phyloP scores from a whole-genome alignment of 2,329 filamentous ascomycete species.

The Ilyonectria destructans region DNA sequence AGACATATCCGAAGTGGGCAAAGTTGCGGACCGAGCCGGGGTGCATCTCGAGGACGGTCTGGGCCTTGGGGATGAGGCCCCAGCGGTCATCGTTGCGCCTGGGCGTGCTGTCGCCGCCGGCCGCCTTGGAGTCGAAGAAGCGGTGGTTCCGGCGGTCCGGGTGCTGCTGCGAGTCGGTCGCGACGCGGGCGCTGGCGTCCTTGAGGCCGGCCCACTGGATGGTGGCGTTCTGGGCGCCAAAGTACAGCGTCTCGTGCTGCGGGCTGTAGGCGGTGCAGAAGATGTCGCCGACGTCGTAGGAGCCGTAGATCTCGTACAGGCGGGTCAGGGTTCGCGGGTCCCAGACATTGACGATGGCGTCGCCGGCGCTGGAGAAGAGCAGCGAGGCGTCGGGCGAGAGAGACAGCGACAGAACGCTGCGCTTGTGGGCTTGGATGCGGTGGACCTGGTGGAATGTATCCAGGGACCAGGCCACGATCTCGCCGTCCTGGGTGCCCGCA shows the following conservation, averaged over 20 bases:
- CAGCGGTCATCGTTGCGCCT: constrained; percentile 76
- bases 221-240: constrained; percentile 94
- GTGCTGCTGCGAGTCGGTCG: constrained; percentile 77
- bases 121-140: constrained; percentile 93
- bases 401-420: constrained; percentile 89
- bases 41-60: constrained; percentile 83
- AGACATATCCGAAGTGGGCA: constrained; percentile 95
- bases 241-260: constrained; percentile 85
- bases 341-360: constrained; percentile 97
- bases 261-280: constrained; percentile 94
- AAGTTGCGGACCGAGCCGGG: constrained; percentile 87
- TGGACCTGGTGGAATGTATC: constrained; percentile 87
- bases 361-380: constrained; percentile 93
- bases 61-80: constrained; percentile 67
- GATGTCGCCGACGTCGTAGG: constrained; percentile 94
- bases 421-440: constrained; percentile 89
- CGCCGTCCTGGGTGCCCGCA: constrained; percentile 92
- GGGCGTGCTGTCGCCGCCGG: constrained; percentile 86
- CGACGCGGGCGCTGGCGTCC: constrained; percentile 72
- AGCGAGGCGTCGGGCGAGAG: constrained; percentile 82
- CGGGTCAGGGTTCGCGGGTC: constrained; percentile 82
- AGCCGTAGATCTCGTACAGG: constrained; percentile 92
- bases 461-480: constrained; percentile 93
- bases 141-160: constrained; percentile 85
- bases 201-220: constrained; percentile 93